Base-by-base conservation (phyloP, 176 grass and related monocot genomes). In the Cenchrus purpureus region DNA sequence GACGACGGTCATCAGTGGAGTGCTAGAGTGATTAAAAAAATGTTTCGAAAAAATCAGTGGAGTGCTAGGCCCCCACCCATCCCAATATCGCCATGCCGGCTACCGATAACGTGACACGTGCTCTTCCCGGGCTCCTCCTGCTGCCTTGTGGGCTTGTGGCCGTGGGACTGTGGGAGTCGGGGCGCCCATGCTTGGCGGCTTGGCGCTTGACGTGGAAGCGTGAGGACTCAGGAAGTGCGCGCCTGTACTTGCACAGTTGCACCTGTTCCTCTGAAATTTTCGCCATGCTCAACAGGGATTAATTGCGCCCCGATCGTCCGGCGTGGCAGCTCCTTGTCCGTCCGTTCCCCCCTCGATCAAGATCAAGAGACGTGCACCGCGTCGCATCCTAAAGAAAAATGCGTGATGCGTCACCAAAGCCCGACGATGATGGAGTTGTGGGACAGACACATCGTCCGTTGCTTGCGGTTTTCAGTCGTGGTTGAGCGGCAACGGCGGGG, bases 401-500 rank as follows among this genome's bases (percentile, higher is more conserved):
- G 44, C 44, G 6, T 45, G 44, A 45, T 45, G 22, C 22, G 22
- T 25, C 22, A 25, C 22, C 22, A 25, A 25, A 25, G 22, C 22
- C 22, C 22, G 22, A 25, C 22, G 22, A 25, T 28, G 7, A 9
- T 11, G 50, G 7, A 34, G 4, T 73, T 31, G 12, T 51, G 1
- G 46, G 46, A 73, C 9, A 42, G 25, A 15, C 70, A 8, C 70
- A 29, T 48, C 42, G 6, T 65, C 65, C 60, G 15, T 65, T 17
- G 60, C 25, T 79, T 51, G 25, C 61, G 61, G 45, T 79, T 66
- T 12, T 1, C 62, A n/a, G 62, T 17, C 77, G 77, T 53, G 20
- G 48, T 40, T 66, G 62, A 67, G 77, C 61, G 10, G 61, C 77
- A 19, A 79, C 77, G 77, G 62, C 62, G 6, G 77, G 5, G 3